These are phyloP conservation scores for Cerrena zonata DNA, from an alignment of 1,284 basidiomycete species.

Conservation along the genomic window DNA sequence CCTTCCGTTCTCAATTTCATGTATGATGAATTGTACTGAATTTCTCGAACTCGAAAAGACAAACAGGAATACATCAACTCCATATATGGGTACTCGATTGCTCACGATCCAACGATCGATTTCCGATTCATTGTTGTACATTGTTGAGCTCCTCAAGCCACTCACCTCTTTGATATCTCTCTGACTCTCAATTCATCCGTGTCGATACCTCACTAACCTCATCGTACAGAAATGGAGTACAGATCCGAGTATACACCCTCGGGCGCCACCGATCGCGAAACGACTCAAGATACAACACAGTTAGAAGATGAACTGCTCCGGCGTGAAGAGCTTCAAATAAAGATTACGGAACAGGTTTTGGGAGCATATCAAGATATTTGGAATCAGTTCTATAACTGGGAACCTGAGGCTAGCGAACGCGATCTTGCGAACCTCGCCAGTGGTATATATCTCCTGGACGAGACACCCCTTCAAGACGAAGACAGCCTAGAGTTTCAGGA, in stretches of 20 bases:
- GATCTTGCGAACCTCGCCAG: background rate
- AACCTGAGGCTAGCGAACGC: background rate
- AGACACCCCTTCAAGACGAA: background rate
- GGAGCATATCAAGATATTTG: conserved; percentile 3
- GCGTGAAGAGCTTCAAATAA: background rate
- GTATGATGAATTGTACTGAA: too few species aligned
- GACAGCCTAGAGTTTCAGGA: too few species aligned
- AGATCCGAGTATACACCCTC: background rate
- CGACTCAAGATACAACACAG: background rate
- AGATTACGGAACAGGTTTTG: background rate
- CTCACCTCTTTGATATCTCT: background rate
- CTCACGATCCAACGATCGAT: background rate
- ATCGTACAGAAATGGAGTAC: too few species aligned
- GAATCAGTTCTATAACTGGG: conserved; percentile 6
- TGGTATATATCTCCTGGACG: background rate
- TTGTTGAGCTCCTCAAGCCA: background rate
- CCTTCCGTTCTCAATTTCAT: too few species aligned
- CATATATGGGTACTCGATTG: background rate
- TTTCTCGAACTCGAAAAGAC: too few species aligned
- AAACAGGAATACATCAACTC: too few species aligned
- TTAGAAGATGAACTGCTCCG: background rate
- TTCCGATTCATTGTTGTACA: background rate
- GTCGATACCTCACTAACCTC: background rate
- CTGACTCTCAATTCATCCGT: background rate
- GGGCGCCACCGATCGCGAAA: background rate